Base-by-base conservation (phyloP, 1,284 basidiomycete species). In the Hypsizygus ulmarius region DNA sequence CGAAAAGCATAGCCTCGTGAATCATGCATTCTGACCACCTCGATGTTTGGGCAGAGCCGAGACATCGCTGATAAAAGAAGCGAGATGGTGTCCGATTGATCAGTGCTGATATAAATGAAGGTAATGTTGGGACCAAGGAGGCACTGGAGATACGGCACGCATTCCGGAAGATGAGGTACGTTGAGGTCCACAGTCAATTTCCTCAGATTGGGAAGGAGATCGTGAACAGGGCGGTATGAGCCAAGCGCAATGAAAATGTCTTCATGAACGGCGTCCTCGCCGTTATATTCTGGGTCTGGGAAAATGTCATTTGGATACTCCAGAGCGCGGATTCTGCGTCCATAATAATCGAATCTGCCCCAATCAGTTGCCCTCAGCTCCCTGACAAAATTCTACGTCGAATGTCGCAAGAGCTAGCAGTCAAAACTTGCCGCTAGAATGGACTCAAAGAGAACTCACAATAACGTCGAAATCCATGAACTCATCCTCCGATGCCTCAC, bases 311-410 rank as follows among this genome's bases (percentile, higher is more conserved):
- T 39, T 18, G 27, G 19, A 21, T 27, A 11, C 19, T 39, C 7
- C 19, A 45, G 21, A 8, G 30, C 15, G 4, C 14, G 43, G 8
- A 45, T 37, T 37, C n/a, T 45, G 34, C 21, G 29, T 5, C 29
- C 46, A 15, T 48, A 48, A 7, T 28, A 48, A n/a, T 48, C 39
- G 21, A 48, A 48, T 34, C 46, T 25, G 4, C 7, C 21, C 21
- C 21, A 25, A 25, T 25, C 21, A 25, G 21, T 25, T 25, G 21
- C 21, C 7, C 21, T 25, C 21, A 25, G 7, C 21, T 25, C 21
- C 21, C 21, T 25, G 21, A 25, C 21, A 25, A 25, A 25, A 7
- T 25, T 25, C 21, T 25, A 25, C 21, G 21, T 25, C 21, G 21
- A 25, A 25, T 7, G 7, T 25, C 7, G 7, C 21, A 25, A 25